Evolutionary conservation across 306 rosid genomes (phyloP), one percentile per base, ranked within the genome.

Genomic region (Quercus glauca): DNA sequence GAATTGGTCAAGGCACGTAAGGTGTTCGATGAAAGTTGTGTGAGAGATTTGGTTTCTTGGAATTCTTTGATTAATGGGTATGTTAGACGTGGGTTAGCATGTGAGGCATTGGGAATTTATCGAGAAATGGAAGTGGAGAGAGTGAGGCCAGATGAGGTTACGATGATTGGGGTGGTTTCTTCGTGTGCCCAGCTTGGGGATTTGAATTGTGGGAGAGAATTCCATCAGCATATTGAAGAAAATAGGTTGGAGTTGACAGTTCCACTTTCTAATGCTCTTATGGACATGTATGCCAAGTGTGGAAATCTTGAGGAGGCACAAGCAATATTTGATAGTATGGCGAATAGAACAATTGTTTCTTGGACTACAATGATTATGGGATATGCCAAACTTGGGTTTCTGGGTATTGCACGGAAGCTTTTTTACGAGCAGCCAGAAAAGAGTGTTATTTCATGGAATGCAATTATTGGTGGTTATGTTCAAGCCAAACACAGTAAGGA

Each of bases 41-140:
- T 88, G 67, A 92, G 97, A 84, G 97, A 94, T 79, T 75, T 92
- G 77, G 97, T 94, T 60, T 88, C 92, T 52, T 94, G 97, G 94
- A 94, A 94, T 79, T 87, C 97, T 51, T 83, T 94, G 87, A 88
- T 90, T 77, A 91, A 85, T 81, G 98, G 97, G 58, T 89, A 88
- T 70, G 91, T 83, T 67, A 77, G 85, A 75, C 84, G 89, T 71
- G 97, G 97, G 70, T 72, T 91, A 68, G 88, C 86, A 15, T n/a
- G 72, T 8, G 90, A 88, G 64, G 96, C 94, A 25, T 76, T 88
- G 53, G 21, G 82, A 21, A 73, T 92, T 55, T 92, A 81, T 81
- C 6, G 15, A 58, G 78, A 85, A 80, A 90, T 92, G 96, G 90
- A 75, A 83, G 87, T 72, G 5, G 81, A 83, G 75, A 78, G 87